Percentiles rank a stretch among this genome's conserved stretches.
Evolutionary conservation across 2,329 filamentous ascomycete genomes (phyloP).

Genomic region (Microsporum audouinii): DNA sequence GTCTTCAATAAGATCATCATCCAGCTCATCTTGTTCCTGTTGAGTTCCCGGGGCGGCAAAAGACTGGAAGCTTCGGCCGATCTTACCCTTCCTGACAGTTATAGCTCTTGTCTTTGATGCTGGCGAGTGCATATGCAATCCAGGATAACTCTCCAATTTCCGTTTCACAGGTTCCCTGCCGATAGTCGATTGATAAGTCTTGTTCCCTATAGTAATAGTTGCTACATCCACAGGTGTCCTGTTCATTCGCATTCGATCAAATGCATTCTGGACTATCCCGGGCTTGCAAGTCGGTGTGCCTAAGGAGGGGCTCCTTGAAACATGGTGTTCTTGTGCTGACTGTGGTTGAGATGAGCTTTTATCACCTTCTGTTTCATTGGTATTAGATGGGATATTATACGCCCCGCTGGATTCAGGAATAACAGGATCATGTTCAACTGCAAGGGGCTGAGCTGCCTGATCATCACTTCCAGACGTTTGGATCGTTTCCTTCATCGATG

Average conservation of each 20-base stretch:
- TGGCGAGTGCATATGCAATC: not conserved
- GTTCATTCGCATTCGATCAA: conserved; percentile 54
- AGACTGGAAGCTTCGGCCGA: conserved; percentile 38
- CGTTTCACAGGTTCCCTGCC: conserved; percentile 41
- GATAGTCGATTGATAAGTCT: conserved; percentile 54
- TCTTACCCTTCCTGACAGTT: conserved; percentile 23
- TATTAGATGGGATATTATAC: not conserved
- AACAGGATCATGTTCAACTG: not conserved
- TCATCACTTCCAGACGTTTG: not conserved
- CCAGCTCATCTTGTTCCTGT: conserved; percentile 17
- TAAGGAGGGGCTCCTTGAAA: not conserved
- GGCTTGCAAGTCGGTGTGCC: conserved; percentile 3
- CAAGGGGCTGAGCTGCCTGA: not conserved
- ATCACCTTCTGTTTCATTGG: not conserved
- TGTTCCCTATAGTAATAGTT: conserved; percentile 62
- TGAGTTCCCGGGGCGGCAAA: conserved; percentile 48
- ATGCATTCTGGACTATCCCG: conserved; percentile 47
- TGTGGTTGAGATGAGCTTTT: not conserved
- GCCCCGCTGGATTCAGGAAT: not conserved
- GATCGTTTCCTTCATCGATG: conserved; percentile 1
- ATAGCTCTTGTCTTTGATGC: not conserved
- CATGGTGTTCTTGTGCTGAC: not conserved
- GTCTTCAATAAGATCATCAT: conserved; percentile 15
- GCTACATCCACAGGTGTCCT: conserved; percentile 53
- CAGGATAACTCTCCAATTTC: conserved; percentile 16